Evolutionary conservation across 768 basidiomycete species (phyloP).

Genomic region (Tephrocybe sp.): DNA sequence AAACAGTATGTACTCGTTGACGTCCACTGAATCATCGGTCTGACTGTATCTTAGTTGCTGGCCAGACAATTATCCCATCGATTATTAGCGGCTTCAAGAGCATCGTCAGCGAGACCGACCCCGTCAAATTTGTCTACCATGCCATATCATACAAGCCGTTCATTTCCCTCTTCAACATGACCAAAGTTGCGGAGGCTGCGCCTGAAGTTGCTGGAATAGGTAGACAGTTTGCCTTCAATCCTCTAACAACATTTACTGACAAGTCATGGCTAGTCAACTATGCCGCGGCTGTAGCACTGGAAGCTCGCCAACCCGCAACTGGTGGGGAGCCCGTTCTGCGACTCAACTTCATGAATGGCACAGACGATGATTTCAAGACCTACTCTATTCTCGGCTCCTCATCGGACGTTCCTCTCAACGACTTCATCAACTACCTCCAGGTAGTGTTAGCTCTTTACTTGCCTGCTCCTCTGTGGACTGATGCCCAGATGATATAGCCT

Average conservation of each 20-base stretch:
- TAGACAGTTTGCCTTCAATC: constrained; percentile 22
- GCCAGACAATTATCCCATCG: constrained; percentile 59
- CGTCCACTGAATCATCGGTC: not conserved
- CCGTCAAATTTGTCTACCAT: constrained; percentile 57
- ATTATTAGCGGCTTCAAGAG: constrained; percentile 53
- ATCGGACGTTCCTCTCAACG: constrained; percentile 52
- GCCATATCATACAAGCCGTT: constrained; percentile 79
- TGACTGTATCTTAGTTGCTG: constrained; percentile 55
- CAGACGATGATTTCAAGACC: constrained; percentile 41
- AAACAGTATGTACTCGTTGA: constrained; percentile 47
- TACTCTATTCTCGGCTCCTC: constrained; percentile 46
- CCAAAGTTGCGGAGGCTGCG: constrained; percentile 48
- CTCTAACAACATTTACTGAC: not conserved
- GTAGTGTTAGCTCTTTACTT: constrained; percentile 17
- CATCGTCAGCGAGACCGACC: constrained; percentile 49
- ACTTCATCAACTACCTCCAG: constrained; percentile 42
- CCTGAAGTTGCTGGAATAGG: constrained; percentile 61
- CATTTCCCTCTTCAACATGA: constrained; percentile 78
- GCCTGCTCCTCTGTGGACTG: not conserved
- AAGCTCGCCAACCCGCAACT: constrained; percentile 50
- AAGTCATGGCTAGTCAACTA: constrained; percentile 49
- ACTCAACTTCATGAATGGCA: constrained; percentile 73
- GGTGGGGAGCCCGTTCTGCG: constrained; percentile 49
- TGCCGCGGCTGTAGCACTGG: constrained; percentile 56
- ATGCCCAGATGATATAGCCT: constrained; percentile 31